Evolutionary conservation across 2,329 filamentous ascomycete species (phyloP), one percentile per base, ranked within the genome.

Genomic region (Lojkania enalia): DNA sequence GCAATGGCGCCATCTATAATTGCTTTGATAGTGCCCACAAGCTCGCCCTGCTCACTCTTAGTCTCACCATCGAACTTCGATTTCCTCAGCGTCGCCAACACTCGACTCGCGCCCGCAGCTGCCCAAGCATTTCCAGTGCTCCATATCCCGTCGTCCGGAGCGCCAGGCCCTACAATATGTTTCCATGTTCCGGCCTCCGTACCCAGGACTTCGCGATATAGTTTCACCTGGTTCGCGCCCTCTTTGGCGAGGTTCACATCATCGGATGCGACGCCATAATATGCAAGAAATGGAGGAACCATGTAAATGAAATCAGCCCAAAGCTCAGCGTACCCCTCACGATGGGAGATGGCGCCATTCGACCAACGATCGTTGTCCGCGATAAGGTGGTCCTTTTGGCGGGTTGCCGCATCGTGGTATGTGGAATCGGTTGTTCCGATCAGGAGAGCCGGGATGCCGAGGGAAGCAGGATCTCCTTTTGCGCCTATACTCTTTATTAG

Each of bases 221-320:
- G 56, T 14, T 56, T 50, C 36, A 72, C 72, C 51, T 78, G 75
- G 11, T 53, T 32, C 7, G 73, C 58, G 2, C 72, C 67, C 44
- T 69, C 63, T n/a, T 56, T 51, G 19, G 75, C 46, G 14, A 71
- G 47, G 5, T 39, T 51, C 11, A 64, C 21, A 41, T 77, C 63
- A n/a, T 64, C 55, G 0, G 55, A 61, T 12, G 66, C 67, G 5
- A 75, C 70, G 19, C 65, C 75, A 54, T 72, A 72, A 52, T 75
- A 78, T 3, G 75, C 75, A 14, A 78, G 58, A 31, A 74, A 74
- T 1, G 77, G 76, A n/a, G 76, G 75, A 1, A 70, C 71, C 76
- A 78, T 78, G 53, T 74, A 74, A 5, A 77, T 46, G 51, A 72
- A 76, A 54, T 79, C 77, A 12, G 74, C 70, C 74, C 76, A 78